Percentiles rank a stretch among this genome's conserved stretches.
phyloP scores from a whole-genome alignment of 345 rosid species.

The Gossypium rotundifolium region DNA sequence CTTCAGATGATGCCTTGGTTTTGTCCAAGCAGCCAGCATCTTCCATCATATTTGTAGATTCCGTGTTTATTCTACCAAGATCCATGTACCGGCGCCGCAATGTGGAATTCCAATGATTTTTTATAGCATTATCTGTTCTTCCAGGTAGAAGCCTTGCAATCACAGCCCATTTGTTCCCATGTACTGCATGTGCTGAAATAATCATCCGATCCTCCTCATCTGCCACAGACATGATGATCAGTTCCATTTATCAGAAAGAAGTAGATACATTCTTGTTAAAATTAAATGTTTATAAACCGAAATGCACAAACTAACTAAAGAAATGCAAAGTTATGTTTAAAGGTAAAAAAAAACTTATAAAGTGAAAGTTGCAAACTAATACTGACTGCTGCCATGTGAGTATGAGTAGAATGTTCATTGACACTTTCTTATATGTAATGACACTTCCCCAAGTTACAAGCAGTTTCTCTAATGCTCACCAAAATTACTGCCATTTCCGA shows the following conservation, averaged over 20 bases:
- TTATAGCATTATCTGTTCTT: constrained; percentile 85
- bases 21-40: constrained; percentile 38
- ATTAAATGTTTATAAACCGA: neutral
- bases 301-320: neutral
- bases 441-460: neutral
- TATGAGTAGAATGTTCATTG: neutral
- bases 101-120: constrained; percentile 89
- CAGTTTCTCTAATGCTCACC: neutral
- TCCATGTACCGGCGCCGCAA: constrained; percentile 42
- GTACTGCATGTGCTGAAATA: constrained; percentile 56
- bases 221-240: constrained; percentile 23
- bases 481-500: neutral
- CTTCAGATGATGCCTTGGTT: constrained; percentile 63
- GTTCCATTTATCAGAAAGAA: constrained; percentile 9
- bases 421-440: neutral
- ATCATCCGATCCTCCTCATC: constrained; percentile 73
- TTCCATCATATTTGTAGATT: constrained; percentile 31
- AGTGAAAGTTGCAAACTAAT: neutral
- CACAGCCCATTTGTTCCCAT: constrained; percentile 84
- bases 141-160: constrained; percentile 79
- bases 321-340: neutral
- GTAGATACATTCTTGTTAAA: neutral
- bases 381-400: neutral
- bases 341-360: neutral
- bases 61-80: constrained; percentile 24